Percentiles rank a stretch among this genome's conserved stretches.
Conservation (phyloP, 805 yeast species). For the Saccharomyces paradoxus region DNA sequence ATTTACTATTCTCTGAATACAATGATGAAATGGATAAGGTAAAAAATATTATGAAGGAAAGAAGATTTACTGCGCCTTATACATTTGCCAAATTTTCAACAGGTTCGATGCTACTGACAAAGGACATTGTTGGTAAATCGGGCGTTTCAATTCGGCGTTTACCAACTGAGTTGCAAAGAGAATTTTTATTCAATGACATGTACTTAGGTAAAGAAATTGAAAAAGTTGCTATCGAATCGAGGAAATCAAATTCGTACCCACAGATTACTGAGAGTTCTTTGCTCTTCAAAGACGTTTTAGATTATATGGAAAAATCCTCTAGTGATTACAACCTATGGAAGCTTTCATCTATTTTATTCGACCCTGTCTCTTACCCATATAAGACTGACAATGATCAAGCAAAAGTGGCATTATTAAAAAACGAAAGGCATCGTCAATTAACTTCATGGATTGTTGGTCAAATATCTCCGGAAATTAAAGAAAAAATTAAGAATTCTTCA, state of each 20-base stretch:
- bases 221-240: conserved; percentile 16
- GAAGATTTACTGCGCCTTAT: conserved; percentile 17
- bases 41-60: conserved; percentile 24
- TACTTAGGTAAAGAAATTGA: conserved; percentile 16
- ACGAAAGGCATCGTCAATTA: conserved; percentile 38
- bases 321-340: conserved; percentile 37
- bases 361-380: conserved; percentile 27
- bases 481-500: conserved; percentile 23
- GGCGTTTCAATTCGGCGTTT: conserved; percentile 6
- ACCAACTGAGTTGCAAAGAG: neutral
- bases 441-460: conserved; percentile 49
- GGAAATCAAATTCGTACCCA: conserved; percentile 34
- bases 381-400: conserved; percentile 17
- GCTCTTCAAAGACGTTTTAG: conserved; percentile 21
- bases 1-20: conserved; percentile 35
- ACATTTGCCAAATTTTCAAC: conserved; percentile 19
- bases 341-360: conserved; percentile 59
- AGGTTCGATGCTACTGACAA: conserved; percentile 14
- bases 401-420: conserved; percentile 23
- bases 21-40: conserved; percentile 28
- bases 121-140: conserved; percentile 1
- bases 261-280: conserved; percentile 30
- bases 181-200: neutral
- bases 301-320: conserved; percentile 8
- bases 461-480: conserved; percentile 32